A percentile compares a stretch with the other conserved stretches of the same genome.
phyloP scores from a whole-genome alignment of 2,329 filamentous ascomycete species.

The Raffaelea deltoideospora region DNA sequence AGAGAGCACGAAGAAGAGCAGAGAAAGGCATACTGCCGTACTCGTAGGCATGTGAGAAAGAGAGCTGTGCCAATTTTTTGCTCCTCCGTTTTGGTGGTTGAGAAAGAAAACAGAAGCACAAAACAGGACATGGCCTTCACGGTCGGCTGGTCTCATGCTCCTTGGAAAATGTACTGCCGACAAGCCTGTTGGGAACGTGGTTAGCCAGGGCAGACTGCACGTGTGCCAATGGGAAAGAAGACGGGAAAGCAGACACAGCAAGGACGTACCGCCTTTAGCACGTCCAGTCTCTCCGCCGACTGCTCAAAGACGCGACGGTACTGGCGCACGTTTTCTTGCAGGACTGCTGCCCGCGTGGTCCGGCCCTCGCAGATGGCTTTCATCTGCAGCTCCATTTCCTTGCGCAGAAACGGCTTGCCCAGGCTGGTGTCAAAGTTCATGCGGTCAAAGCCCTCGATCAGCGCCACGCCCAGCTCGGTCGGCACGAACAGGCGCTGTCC shows the following conservation, averaged over 20 bases:
- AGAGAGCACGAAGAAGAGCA: too few relatives aligned
- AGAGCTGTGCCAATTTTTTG: too few relatives aligned
- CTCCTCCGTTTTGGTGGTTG: too few relatives aligned
- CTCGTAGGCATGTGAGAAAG: too few relatives aligned
- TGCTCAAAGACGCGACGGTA: constrained; percentile 78
- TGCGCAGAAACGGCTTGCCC: constrained; percentile 87
- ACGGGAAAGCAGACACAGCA: neutral
- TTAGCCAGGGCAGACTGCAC: constrained; percentile 1
- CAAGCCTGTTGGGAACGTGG: constrained; percentile 23
- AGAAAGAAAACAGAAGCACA: too few relatives aligned
- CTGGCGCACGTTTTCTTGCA: constrained; percentile 71
- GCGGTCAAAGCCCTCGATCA: constrained; percentile 88
- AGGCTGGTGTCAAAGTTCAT: constrained; percentile 88
- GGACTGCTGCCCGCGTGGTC: constrained; percentile 56
- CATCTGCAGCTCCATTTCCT: constrained; percentile 97
- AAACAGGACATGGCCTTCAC: too few relatives aligned
- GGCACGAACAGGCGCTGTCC: constrained; percentile 78
- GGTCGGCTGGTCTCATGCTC: too few relatives aligned
- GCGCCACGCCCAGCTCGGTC: constrained; percentile 74
- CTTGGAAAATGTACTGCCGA: constrained; percentile 37
- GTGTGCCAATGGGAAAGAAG: neutral
- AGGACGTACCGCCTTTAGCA: constrained; percentile 43
- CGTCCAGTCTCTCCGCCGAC: constrained; percentile 59
- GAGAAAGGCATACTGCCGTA: too few relatives aligned
- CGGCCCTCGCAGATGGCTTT: constrained; percentile 87